Percentiles rank a stretch among this genome's conserved stretches.
Conservation (phyloP, 2,329 filamentous ascomycete genomes). For the Penicillium corylophilum region DNA sequence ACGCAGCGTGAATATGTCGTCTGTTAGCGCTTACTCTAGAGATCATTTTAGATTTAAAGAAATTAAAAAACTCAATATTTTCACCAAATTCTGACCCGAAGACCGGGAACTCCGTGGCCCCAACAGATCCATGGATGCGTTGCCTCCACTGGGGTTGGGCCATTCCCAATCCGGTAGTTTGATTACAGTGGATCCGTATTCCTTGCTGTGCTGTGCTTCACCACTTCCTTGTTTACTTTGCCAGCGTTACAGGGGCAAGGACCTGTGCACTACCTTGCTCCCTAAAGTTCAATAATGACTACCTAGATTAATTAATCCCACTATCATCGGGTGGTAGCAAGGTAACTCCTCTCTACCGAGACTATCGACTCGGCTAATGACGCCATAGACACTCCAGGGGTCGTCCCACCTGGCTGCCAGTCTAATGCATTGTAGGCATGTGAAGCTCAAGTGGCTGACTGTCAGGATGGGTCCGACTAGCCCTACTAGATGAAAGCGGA, state of each 20-base stretch:
- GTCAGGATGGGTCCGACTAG: not conserved
- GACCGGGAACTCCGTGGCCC: constrained; percentile 12
- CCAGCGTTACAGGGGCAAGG: not conserved
- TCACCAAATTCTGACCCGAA: not conserved
- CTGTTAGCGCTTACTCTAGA: not conserved
- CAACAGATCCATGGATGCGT: constrained; percentile 21
- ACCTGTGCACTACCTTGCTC: not conserved
- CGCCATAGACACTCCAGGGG: not conserved
- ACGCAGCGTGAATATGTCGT: constrained; percentile 18
- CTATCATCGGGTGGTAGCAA: not conserved
- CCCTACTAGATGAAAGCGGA: not conserved
- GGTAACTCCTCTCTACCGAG: not conserved
- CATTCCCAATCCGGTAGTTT: constrained; percentile 25
- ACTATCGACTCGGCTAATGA: not conserved
- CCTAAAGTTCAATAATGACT: not conserved
- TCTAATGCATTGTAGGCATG: not conserved
- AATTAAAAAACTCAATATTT: not conserved
- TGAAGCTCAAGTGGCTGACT: not conserved
- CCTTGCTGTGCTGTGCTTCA: constrained; percentile 1
- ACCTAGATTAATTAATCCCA: not conserved
- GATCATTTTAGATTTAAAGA: not conserved
- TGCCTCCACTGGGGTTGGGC: constrained; percentile 1
- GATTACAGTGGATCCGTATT: constrained; percentile 11
- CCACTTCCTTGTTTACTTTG: not conserved
- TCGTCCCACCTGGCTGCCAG: not conserved